Base-by-base conservation (phyloP, 2,329 filamentous ascomycete species). In the Aspergillus sp. region DNA sequence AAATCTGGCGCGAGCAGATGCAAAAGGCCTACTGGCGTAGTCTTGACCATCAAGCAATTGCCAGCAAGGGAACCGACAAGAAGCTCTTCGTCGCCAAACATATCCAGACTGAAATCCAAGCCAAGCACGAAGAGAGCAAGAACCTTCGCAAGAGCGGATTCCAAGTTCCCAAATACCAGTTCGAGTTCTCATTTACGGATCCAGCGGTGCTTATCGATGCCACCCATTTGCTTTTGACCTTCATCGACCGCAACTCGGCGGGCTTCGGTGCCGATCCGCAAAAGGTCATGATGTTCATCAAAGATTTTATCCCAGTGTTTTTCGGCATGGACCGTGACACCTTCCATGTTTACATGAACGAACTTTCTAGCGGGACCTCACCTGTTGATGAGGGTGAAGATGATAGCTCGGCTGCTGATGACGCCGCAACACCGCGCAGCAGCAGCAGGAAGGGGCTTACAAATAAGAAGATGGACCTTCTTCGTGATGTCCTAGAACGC, bases 1-100 rank as follows among this genome's bases (percentile, higher is more conserved):
- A 97, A 76, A 92, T 99, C 7, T 99, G 95, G 95, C 91, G 95
- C 62, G 88, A 91, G 50, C 95, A 98, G 77, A 98, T 93, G 23
- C 90, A 96, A 70, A 88, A 90, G 68, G 93, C 96, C 79, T 96
- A 97, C 76, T 90, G 96, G 77, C 96, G 92, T 79, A 96, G 92
- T 73, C 85, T 99, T 52, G 95, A 99, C 70, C 95, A 99, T 70
- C 96, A 98, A 84, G 92, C 92, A 19, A 92, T 96, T 59, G 88
- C 91, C 53, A 90, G 91, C 68, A 96, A 95, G 77, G 86, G 88
- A 62, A 87, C 84, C 39, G 95, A 99, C 76, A 98, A 98, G 84
- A 89, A 92, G 65, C 89, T 91, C 64, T 90, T 97, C 59, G 90
- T 93, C 50, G 87, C 89, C 3, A 98, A 98, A 77, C 90, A 93